Evolutionary conservation across 2,329 filamentous ascomycete genomes (phyloP).

Genomic region (Claviceps paspali): DNA sequence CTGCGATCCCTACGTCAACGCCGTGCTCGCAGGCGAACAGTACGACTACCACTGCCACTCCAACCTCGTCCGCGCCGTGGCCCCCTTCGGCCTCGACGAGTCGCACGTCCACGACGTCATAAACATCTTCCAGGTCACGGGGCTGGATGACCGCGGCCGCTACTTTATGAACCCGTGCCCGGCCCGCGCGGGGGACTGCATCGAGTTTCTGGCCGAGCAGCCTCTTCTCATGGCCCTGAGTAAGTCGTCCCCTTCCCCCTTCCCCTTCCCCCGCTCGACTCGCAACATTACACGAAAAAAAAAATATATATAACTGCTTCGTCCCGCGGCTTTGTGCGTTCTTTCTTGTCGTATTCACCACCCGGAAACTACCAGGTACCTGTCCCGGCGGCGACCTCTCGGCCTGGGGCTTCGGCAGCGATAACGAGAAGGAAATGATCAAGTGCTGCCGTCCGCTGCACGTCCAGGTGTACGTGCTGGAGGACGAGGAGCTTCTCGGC

Average conservation of each 20-base stretch:
- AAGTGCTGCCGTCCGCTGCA: conserved; percentile 58
- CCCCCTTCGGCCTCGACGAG: conserved; percentile 54
- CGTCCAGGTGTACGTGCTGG: conserved; percentile 55
- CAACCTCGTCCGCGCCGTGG: conserved; percentile 59
- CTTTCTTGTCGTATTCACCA: too few relatives aligned
- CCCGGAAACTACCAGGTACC: conserved; percentile 31
- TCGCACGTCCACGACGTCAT: conserved; percentile 71
- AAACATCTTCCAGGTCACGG: conserved; percentile 77
- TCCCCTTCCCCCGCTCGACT: neutral
- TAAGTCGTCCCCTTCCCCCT: conserved; percentile 14
- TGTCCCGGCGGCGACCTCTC: conserved; percentile 73
- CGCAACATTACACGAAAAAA: too few relatives aligned
- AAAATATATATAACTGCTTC: too few relatives aligned
- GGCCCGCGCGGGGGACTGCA: conserved; percentile 38
- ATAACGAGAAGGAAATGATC: conserved; percentile 51
- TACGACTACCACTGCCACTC: conserved; percentile 80
- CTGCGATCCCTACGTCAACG: conserved; percentile 74
- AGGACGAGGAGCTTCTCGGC: conserved; percentile 34
- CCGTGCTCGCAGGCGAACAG: conserved; percentile 50
- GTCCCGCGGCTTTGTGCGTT: too few relatives aligned
- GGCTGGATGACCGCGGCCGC: conserved; percentile 52
- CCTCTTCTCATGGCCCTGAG: conserved; percentile 50
- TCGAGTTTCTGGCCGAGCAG: conserved; percentile 71
- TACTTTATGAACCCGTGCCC: conserved; percentile 62
- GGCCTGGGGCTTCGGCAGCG: conserved; percentile 63